A percentile compares a stretch with the other conserved stretches of the same genome.
Evolutionary conservation across 2,329 filamentous ascomycete species (phyloP).

Genomic region (Thermochaetoides dissita): DNA sequence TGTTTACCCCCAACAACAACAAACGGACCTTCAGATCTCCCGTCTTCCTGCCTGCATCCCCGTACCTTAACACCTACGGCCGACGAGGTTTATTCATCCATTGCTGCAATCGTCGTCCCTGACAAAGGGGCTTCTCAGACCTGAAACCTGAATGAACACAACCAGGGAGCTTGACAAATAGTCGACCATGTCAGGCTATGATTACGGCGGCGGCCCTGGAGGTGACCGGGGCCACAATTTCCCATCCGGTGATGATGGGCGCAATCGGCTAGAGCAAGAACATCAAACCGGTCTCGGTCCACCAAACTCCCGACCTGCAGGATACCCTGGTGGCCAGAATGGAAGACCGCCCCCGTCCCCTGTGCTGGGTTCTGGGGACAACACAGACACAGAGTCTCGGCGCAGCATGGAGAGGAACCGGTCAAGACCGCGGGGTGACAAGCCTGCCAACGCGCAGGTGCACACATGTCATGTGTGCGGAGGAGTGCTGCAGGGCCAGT

Average conservation of each 20-base stretch:
- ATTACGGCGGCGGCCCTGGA: constrained; percentile 26
- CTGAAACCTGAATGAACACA: constrained; percentile 8
- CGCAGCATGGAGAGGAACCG: constrained; percentile 44
- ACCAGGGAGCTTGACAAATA: constrained; percentile 12
- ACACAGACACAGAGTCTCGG: constrained; percentile 30
- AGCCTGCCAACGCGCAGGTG: constrained; percentile 44
- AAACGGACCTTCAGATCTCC: neutral
- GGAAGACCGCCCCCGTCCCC: constrained; percentile 23
- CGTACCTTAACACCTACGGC: constrained; percentile 2
- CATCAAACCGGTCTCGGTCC: constrained; percentile 1
- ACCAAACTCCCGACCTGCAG: too few species aligned
- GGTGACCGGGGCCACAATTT: constrained; percentile 12
- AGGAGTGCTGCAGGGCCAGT: constrained; percentile 80
- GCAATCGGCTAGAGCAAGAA: constrained; percentile 18
- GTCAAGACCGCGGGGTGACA: constrained; percentile 33
- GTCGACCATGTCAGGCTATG: constrained; percentile 28
- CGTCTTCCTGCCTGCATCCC: constrained; percentile 5
- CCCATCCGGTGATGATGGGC: constrained; percentile 6
- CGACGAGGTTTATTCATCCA: constrained; percentile 1
- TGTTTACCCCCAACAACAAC: too few species aligned
- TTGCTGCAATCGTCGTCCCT: constrained; percentile 1
- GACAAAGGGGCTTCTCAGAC: constrained; percentile 6
- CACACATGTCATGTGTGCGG: constrained; percentile 77
- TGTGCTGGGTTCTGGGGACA: constrained; percentile 21
- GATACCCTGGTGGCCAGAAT: constrained; percentile 9